Evolutionary conservation across 345 rosid species (phyloP).

Genomic region (Brassica carinata): DNA sequence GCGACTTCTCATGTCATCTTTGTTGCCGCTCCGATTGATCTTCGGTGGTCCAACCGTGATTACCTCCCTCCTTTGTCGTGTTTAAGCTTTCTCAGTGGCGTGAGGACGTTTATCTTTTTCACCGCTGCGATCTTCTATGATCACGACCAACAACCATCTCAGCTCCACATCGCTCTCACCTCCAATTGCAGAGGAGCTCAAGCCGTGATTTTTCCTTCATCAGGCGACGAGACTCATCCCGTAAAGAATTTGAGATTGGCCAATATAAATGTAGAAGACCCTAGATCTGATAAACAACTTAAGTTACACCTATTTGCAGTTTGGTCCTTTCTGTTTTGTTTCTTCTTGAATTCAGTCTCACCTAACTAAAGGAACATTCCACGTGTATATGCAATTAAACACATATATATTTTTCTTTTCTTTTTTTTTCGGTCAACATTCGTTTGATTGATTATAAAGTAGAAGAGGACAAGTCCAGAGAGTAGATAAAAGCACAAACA

Average conservation of each 20-base stretch:
- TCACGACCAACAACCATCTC: neutral
- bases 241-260: too few relatives aligned
- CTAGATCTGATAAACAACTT: neutral
- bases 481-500: too few relatives aligned
- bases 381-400: too few relatives aligned
- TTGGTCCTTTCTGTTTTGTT: neutral
- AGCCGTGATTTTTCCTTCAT: too few relatives aligned
- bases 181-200: too few relatives aligned
- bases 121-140: neutral
- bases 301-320: neutral
- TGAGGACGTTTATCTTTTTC: neutral
- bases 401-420: too few relatives aligned
- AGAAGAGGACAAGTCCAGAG: too few relatives aligned
- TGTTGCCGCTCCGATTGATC: neutral
- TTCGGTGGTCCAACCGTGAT: neutral
- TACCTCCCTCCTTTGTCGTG: neutral
- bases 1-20: neutral
- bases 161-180: neutral
- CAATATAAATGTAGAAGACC: constrained; percentile 30
- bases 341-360: neutral
- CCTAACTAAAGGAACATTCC: neutral
- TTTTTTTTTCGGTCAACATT: too few relatives aligned
- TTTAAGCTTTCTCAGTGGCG: neutral
- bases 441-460: too few relatives aligned
- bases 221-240: too few relatives aligned